These are phyloP conservation scores for Aspergillus sp. DNA, from an alignment of 2,329 filamentous ascomycete genomes.

Conservation along the genomic window DNA sequence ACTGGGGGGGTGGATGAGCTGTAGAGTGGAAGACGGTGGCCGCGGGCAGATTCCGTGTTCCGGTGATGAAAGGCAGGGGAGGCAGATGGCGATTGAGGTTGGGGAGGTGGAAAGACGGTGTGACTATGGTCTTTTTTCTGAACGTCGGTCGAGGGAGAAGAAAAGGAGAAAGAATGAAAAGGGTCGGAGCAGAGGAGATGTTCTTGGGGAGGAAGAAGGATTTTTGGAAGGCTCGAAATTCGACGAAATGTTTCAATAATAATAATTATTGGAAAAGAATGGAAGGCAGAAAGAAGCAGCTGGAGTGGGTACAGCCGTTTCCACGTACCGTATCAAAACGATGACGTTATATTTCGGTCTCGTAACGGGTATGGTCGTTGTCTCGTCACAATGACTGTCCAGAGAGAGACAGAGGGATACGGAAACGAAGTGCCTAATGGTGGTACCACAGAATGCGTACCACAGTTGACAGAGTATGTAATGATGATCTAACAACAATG, in stretches of 20 bases:
- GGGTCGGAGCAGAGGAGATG: background rate
- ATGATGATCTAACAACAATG: conserved; percentile 19
- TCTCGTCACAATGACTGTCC: conserved; percentile 7
- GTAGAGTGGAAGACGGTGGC: conserved; percentile 9
- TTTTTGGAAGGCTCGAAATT: conserved; percentile 23
- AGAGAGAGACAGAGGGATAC: background rate
- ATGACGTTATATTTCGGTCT: background rate
- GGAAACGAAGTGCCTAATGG: background rate
- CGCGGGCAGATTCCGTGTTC: conserved; percentile 14
- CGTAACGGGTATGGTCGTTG: conserved; percentile 8
- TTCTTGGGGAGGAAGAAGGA: conserved; percentile 17
- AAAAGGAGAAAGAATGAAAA: conserved; percentile 16
- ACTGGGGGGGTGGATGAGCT: conserved; percentile 6
- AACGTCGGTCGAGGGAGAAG: conserved; percentile 1
- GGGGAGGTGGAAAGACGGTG: background rate
- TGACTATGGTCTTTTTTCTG: background rate
- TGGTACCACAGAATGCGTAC: background rate
- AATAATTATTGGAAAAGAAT: background rate
- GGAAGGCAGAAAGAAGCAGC: conserved; percentile 14
- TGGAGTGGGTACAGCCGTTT: conserved; percentile 18
- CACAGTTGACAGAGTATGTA: conserved; percentile 1
- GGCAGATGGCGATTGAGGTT: background rate
- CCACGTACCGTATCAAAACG: conserved; percentile 13
- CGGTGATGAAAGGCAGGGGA: background rate
- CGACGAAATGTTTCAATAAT: conserved; percentile 26